Base-by-base conservation (phyloP, 129 eudicot genomes). In the Daucus carota region DNA sequence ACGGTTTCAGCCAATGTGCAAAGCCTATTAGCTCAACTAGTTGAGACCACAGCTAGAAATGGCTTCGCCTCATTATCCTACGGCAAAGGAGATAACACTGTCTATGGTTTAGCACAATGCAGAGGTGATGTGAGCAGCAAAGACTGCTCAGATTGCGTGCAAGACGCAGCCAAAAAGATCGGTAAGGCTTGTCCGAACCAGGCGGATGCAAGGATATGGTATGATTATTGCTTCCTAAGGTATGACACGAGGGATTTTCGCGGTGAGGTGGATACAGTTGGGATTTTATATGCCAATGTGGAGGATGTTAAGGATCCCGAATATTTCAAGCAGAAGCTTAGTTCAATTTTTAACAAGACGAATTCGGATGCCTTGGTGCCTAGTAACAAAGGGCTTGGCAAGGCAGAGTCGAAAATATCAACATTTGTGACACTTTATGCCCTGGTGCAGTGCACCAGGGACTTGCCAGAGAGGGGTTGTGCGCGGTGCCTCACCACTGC, bases 21-120 rank as follows among this genome's bases (percentile, higher is more conserved):
- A n/a, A 60, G 63, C 47, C 32, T 90, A 29, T 34, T 90, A 46
- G 43, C 86, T 48, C 38, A 67, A 28, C 43, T 92, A 7, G 88
- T 86, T 78, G 76, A 84, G 38, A 42, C 76, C 73, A 82, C 87
- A 6, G 59, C 81, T 77, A 70, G 73, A 59, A 59, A 81, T 13
- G 94, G 90, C 76, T 92, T 81, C 65, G 72, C 52, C n/a, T 65
- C 84, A 1, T 73, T 86, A 84, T 85, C 97, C 15, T 78, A 75
- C 52, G 97, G 97, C 60, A 31, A 57, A 22, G 79, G 43, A 11
- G 28, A 20, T 16, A 24, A 79, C 85, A 74, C 63, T 52, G 83
- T 93, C 67, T 90, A 83, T 48, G 98, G 97, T 63, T 79, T 93
- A 3, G 92, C 97, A 31, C 97, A 93, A 84, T 93, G 98, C 90